Evolutionary conservation across 371 early-diverging fungal species (phyloP).

Genomic region (Apophysomyces variabilis): DNA sequence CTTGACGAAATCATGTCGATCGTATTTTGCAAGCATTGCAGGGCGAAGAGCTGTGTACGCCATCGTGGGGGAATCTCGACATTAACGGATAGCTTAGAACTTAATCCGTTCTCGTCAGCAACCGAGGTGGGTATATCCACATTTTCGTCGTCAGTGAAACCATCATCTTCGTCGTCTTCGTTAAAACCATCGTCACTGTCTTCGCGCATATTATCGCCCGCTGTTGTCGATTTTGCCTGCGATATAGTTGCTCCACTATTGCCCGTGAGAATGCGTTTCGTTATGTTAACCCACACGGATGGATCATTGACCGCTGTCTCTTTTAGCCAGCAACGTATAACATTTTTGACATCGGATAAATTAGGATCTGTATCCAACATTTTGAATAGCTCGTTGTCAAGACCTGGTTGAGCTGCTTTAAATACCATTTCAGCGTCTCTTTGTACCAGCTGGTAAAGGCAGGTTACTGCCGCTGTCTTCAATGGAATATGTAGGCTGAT

Average conservation of each 20-base stretch:
- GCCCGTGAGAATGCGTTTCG: slow-evolving; percentile 77
- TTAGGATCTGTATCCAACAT: slow-evolving; percentile 81
- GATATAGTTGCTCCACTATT: slow-evolving; percentile 3
- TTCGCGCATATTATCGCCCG: slow-evolving; percentile 17
- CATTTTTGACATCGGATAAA: slow-evolving; percentile 84
- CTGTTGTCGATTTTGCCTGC: slow-evolving; percentile 2
- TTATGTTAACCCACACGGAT: slow-evolving; percentile 85
- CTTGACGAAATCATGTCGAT: slow-evolving; percentile 63
- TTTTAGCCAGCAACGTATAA: slow-evolving; percentile 72
- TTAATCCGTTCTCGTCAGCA: slow-evolving; percentile 50
- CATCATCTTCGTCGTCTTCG: slow-evolving; percentile 47
- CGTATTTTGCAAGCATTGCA: slow-evolving; percentile 75
- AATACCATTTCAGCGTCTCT: slow-evolving; percentile 78
- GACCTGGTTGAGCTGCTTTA: slow-evolving; percentile 63
- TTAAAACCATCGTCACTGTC: slow-evolving; percentile 47
- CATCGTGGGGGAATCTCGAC: slow-evolving; percentile 81
- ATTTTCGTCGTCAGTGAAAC: slow-evolving; percentile 46
- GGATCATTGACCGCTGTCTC: slow-evolving; percentile 76
- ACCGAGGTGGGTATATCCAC: slow-evolving; percentile 52
- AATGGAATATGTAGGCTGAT: slow-evolving; percentile 68
- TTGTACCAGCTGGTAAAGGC: slow-evolving; percentile 87
- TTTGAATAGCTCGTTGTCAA: slow-evolving; percentile 85
- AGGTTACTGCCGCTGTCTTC: slow-evolving; percentile 82
- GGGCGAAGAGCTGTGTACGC: slow-evolving; percentile 86
- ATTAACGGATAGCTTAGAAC: slow-evolving; percentile 41